phyloP scores from a whole-genome alignment of 441 rosid genomes.

The Populus hybrid region DNA sequence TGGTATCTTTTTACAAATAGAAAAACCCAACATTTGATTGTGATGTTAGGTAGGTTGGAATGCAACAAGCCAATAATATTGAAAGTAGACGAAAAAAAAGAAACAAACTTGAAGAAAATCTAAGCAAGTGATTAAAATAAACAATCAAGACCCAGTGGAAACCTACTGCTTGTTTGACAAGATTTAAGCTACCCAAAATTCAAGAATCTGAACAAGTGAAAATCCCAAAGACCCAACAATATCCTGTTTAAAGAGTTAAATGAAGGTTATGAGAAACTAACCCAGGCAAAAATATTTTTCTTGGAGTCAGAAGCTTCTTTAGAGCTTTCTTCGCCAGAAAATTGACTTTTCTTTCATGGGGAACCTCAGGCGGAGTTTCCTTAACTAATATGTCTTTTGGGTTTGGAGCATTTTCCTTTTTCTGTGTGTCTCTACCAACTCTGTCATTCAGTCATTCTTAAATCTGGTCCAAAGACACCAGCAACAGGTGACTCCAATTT shows the following conservation, averaged over 20 bases:
- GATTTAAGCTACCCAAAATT: slow-evolving; percentile 13
- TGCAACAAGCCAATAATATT: slow-evolving; percentile 19
- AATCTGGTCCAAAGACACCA: slow-evolving; percentile 9
- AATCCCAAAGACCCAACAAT: slow-evolving; percentile 13
- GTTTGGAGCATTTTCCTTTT: not conserved
- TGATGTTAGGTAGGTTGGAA: slow-evolving; percentile 37
- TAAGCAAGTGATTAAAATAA: slow-evolving; percentile 1
- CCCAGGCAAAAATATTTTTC: slow-evolving; percentile 4
- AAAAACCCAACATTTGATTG: slow-evolving; percentile 8
- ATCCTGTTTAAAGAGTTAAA: slow-evolving; percentile 7
- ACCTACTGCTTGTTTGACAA: slow-evolving; percentile 14
- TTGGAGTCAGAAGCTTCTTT: slow-evolving; percentile 14
- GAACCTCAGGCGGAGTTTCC: not conserved
- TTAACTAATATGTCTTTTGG: not conserved
- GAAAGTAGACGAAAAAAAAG: slow-evolving; percentile 11
- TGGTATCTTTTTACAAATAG: not conserved
- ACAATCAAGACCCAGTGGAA: not conserved
- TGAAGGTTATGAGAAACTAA: slow-evolving; percentile 13
- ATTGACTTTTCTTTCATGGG: not conserved
- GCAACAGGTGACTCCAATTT: not conserved
- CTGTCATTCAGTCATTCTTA: slow-evolving; percentile 13
- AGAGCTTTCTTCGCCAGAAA: not conserved
- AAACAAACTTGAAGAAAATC: slow-evolving; percentile 4
- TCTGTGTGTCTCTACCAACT: slow-evolving; percentile 32
- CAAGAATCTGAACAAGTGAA: slow-evolving; percentile 27